Percentiles rank a stretch among this genome's conserved stretches.
These are phyloP conservation scores for Aspergillus sp. DNA, from an alignment of 2,329 filamentous ascomycete species.

Conservation along the genomic window DNA sequence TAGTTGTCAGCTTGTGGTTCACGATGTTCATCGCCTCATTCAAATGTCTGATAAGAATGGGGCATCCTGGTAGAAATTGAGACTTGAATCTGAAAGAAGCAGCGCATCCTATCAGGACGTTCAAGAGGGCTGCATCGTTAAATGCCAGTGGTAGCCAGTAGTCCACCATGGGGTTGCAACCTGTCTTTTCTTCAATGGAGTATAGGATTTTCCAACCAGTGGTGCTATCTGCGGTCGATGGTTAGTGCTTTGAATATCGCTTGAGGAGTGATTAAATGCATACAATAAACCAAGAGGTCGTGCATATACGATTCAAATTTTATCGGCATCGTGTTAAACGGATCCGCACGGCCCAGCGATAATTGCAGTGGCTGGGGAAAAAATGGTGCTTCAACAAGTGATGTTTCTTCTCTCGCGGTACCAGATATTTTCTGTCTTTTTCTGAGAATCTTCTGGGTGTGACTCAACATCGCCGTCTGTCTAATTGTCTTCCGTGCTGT, in stretches of 20 bases:
- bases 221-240: neutral
- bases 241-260: neutral
- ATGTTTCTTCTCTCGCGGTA: no score
- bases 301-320: neutral
- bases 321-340: neutral
- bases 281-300: neutral
- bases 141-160: neutral
- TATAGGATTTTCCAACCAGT: neutral
- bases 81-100: neutral
- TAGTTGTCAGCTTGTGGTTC: neutral
- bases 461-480: neutral
- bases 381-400: neutral
- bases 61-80: neutral
- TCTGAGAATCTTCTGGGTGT: no score
- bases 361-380: neutral
- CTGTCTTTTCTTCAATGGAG: neutral
- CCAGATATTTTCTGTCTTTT: no score
- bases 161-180: neutral
- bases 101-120: neutral
- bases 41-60: neutral
- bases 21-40: neutral
- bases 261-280: no score
- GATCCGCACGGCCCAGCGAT: neutral
- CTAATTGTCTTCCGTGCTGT: neutral
- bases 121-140: neutral